Conservation (phyloP, 768 basidiomycete species). For the Lentinus tigrinus region DNA sequence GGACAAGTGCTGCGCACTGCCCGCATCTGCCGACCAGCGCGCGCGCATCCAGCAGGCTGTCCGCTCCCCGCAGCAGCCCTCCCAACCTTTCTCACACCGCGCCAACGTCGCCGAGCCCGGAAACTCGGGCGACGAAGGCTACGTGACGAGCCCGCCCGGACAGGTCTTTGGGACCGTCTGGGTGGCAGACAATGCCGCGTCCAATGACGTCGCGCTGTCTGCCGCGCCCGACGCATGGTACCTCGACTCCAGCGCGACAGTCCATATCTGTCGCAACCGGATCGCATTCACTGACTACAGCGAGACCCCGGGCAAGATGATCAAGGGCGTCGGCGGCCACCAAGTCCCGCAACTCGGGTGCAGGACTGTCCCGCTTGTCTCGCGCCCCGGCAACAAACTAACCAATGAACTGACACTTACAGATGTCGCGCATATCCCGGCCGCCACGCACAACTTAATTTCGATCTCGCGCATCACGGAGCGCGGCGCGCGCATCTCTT, state of each 20-base stretch:
- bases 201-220: background rate
- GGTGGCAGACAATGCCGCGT: background rate
- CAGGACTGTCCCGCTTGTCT: background rate
- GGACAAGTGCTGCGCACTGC: background rate
- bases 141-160: too few species aligned
- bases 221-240: conserved; percentile 8
- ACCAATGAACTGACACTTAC: conserved; percentile 6
- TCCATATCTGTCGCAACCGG: background rate
- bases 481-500: background rate
- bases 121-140: background rate
- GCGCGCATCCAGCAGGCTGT: background rate
- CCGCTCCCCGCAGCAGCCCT: background rate
- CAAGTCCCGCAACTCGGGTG: conserved; percentile 7
- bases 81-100: background rate
- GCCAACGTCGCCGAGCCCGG: background rate
- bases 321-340: conserved; percentile 13
- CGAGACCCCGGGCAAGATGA: conserved; percentile 1
- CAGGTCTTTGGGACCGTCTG: background rate
- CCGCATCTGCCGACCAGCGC: background rate
- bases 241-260: conserved; percentile 13
- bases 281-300: conserved; percentile 3
- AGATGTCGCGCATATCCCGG: conserved; percentile 13
- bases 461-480: conserved; percentile 13
- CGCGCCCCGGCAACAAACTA: background rate
- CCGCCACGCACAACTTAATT: conserved; percentile 15